These are phyloP conservation scores for Rehmannia glutinosa DNA, from an alignment of 257 asterid species.

Conservation along the genomic window DNA sequence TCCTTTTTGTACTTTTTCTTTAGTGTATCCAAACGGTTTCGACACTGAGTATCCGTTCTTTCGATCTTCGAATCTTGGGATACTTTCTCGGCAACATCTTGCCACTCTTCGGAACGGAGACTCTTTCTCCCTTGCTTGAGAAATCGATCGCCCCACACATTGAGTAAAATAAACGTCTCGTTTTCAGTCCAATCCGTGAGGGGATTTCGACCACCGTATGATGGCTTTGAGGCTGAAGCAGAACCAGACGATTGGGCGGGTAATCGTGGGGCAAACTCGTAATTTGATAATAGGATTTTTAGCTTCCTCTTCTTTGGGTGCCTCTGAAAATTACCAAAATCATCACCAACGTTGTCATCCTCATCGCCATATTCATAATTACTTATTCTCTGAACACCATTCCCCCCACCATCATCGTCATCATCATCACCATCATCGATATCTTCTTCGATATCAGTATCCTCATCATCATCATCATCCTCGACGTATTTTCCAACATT, in stretches of 20 bases:
- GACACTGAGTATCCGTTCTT: conserved; percentile 84
- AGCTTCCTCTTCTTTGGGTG: conserved; percentile 44
- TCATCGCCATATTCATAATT: conserved; percentile 33
- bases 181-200: conserved; percentile 90
- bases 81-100: conserved; percentile 82
- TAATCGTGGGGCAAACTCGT: conserved; percentile 84
- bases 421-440: conserved; percentile 47
- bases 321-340: conserved; percentile 28
- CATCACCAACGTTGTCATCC: too few relatives aligned
- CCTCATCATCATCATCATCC: conserved; percentile 36
- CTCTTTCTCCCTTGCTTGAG: conserved; percentile 87
- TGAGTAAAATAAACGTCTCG: conserved; percentile 64
- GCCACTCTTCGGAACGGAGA: conserved; percentile 94
- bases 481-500: conserved; percentile 21
- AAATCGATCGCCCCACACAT: conserved; percentile 86
- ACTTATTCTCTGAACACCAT: conserved; percentile 36
- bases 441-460: conserved; percentile 22
- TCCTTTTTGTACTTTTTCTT: conserved; percentile 96
- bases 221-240: conserved; percentile 37
- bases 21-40: conserved; percentile 85
- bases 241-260: conserved; percentile 39
- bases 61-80: conserved; percentile 61
- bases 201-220: conserved; percentile 74
- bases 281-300: conserved; percentile 51
- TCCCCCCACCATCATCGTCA: conserved; percentile 46